Base-by-base conservation (phyloP, 257 asterid genomes). In the Sherardia arvensis region DNA sequence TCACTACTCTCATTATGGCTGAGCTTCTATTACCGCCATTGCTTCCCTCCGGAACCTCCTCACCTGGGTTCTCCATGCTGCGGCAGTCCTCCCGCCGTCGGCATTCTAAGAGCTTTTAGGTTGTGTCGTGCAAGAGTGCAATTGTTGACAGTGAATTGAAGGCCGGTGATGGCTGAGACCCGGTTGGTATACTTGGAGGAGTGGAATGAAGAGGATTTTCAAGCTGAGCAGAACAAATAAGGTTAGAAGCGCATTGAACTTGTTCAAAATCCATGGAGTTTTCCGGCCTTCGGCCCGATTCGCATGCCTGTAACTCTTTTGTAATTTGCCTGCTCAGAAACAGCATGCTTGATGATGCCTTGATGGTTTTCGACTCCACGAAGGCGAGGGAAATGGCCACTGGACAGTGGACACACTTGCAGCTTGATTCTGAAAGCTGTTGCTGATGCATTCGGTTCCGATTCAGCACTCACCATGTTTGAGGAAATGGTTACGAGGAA, bases 261-360 rank as follows among this genome's bases (percentile, higher is more conserved):
- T 89, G 78, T 81, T 74, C 71, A n/a, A 82, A 77, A 71, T 92
- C 97, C 0, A 92, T 92, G 95, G 84, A 36, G 71, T 68, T 72
- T 63, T 81, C 85, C 2, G 76, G 75, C 65, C 80, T 89, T 64
- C 76, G 62, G 28, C 99, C 99, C 34, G 70, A 79, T 78, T 70
- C 85, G 20, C 97, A 85, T 59, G 91, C 97, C 34, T 90, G 95
- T 62, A 92, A 92, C 78, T 89, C 99, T 43, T 83, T 92, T 66
- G 72, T 92, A 62, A 73, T 95, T 17, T 81, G 92, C 65, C 81
- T 89, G 47, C 55, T 87, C 60, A 81, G 99, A 78, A 85, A 84
- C 33, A 73, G 73, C 60, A 85, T 74, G 77, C 67, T 89, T 5
- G 83, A 81, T 21, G 87, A 83, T 70, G 97, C 96, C 40, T 69